A percentile compares a stretch with the other conserved stretches of the same genome.
These are phyloP conservation scores for Daldinia vernicosa DNA, from an alignment of 495 filamentous ascomycete genomes.

Conservation along the genomic window DNA sequence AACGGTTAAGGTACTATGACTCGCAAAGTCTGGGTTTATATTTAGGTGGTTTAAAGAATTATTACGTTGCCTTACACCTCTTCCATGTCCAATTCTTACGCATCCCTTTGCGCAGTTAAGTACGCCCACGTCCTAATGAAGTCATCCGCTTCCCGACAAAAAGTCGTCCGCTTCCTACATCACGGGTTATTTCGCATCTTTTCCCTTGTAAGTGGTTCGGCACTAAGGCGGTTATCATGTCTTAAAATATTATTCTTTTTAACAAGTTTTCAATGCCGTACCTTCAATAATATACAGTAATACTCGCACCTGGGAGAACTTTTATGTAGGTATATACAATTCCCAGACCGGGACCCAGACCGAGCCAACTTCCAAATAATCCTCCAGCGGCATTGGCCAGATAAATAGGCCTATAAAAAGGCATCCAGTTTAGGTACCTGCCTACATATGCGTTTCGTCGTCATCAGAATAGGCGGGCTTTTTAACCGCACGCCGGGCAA, in stretches of 20 bases:
- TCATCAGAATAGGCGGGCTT: background rate
- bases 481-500: background rate
- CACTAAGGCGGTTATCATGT: background rate
- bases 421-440: background rate
- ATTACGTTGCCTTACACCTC: background rate
- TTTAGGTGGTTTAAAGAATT: background rate
- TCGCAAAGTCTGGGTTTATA: background rate
- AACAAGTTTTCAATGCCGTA: background rate
- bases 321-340: background rate
- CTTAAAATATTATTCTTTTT: no score
- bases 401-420: conserved; percentile 1
- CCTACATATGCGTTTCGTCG: background rate
- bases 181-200: background rate
- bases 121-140: conserved; percentile 8
- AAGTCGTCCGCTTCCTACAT: background rate
- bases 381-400: background rate
- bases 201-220: background rate
- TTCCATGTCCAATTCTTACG: background rate
- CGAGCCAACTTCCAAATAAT: background rate
- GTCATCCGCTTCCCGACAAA: conserved; percentile 4
- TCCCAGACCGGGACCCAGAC: background rate
- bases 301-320: no score
- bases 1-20: no score
- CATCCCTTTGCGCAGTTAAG: background rate
- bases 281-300: no score